A percentile compares a stretch with the other conserved stretches of the same genome.
Conservation (phyloP, 1,284 basidiomycete genomes). For the Microbotryum intermedium region DNA sequence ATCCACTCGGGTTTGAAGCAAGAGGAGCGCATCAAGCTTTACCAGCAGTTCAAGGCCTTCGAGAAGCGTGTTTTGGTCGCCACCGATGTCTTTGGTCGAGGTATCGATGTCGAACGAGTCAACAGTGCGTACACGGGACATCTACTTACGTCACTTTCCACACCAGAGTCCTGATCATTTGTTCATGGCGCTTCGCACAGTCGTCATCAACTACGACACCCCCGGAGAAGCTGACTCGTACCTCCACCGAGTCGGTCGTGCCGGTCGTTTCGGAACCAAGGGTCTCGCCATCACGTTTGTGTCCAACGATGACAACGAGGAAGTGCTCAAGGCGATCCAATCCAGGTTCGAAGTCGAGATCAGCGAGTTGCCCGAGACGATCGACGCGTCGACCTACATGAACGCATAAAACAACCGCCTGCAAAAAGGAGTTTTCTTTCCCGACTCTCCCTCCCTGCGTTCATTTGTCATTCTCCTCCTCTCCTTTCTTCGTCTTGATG, state of each 20-base stretch:
- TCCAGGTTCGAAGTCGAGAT: constrained; percentile 87
- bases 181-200: too few relatives aligned
- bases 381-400: constrained; percentile 57
- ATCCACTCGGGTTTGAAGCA: constrained; percentile 93
- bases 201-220: constrained; percentile 54
- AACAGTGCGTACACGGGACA: constrained; percentile 87
- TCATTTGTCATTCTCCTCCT: too few relatives aligned
- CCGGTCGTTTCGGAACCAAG: constrained; percentile 98
- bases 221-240: constrained; percentile 96
- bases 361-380: constrained; percentile 82
- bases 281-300: constrained; percentile 99
- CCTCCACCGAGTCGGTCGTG: constrained; percentile 96
- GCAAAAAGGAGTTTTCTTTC: too few relatives aligned
- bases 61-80: constrained; percentile 92
- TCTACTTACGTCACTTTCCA: constrained; percentile 1
- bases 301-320: constrained; percentile 79
- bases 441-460: too few relatives aligned
- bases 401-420: too few relatives aligned
- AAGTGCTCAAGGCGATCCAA: constrained; percentile 87
- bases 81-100: constrained; percentile 93
- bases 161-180: background rate
- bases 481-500: too few relatives aligned
- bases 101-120: constrained; percentile 94
- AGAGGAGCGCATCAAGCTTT: constrained; percentile 95
- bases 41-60: constrained; percentile 98